Base-by-base conservation (phyloP, 495 filamentous ascomycete genomes). In the Tuber calosporum region DNA sequence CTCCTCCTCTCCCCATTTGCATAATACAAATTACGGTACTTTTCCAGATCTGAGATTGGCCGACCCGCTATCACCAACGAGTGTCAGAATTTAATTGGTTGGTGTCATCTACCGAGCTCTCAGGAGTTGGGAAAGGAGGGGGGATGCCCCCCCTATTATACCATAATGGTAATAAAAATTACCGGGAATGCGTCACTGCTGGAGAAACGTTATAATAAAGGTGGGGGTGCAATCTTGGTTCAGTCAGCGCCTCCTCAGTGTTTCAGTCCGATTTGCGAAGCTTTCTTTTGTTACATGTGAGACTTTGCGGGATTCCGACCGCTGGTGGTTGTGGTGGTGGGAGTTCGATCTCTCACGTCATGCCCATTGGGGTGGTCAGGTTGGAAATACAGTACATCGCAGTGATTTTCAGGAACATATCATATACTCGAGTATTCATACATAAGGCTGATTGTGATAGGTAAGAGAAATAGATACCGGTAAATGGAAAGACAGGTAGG, bases 181-280 rank as follows among this genome's bases (percentile, higher is more conserved):
- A 62, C 53, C 53, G 53, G 53, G 53, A 62, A 62, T 62, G 53
- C 53, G 53, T 62, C 11, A 62, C 30, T 62, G 53, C 53, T 62
- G 13, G 53, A 4, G 26, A 62, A 62, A 62, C 26, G 53, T 62
- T 62, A 34, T 62, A 58, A 58, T 62, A 62, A 34, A 62, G 30
- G 53, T 62, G 53, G 53, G 53, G 53, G 53, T 34, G 53, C 53
- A 62, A 62, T 62, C 53, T 62, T 62, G 53, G 53, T 62, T 62
- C 53, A 34, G 53, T 62, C 53, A 11, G 26, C 26, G 53, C 53
- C 53, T 34, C 26, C 53, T 62, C 53, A 34, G 11, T 62, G 53
- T 15, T 34, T 34, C 53, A 34, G 53, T 62, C 53, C 53, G 26
- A 62, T 62, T 62, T 62, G 53, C 11, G 53, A 34, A 62, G 26